Conservation (phyloP, 495 filamentous ascomycete genomes). For the Trichoderma orchidacearum region DNA sequence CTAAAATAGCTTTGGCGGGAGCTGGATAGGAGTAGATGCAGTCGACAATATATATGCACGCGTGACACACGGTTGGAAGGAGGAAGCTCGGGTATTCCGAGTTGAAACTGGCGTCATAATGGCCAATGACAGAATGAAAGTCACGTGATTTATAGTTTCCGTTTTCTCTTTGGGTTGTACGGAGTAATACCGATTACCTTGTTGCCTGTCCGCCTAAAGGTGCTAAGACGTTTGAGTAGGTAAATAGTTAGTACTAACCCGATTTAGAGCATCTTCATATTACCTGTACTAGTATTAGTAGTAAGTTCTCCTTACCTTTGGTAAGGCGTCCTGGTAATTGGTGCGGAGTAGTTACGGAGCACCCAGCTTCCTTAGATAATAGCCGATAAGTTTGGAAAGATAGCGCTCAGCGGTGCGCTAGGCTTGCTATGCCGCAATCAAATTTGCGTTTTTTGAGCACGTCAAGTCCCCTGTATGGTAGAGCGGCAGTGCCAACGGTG, state of each 20-base stretch:
- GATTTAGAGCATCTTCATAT: too few species aligned
- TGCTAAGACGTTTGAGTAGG: too few species aligned
- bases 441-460: not conserved
- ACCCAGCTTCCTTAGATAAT: too few species aligned
- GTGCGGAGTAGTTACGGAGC: too few species aligned
- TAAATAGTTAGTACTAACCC: too few species aligned
- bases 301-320: too few species aligned
- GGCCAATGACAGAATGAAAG: not conserved
- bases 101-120: slow-evolving; percentile 2
- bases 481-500: not conserved
- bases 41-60: not conserved
- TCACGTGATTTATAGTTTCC: not conserved
- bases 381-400: too few species aligned
- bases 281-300: too few species aligned
- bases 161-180: not conserved
- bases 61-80: not conserved
- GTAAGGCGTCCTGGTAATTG: too few species aligned
- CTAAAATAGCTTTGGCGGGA: not conserved
- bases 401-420: not conserved
- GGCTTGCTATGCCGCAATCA: not conserved
- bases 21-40: not conserved
- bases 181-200: too few species aligned
- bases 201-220: too few species aligned
- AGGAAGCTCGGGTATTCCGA: not conserved
- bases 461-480: not conserved